phyloP scores from a whole-genome alignment of 2,329 filamentous ascomycete species.

The Whalleya microplaca region DNA sequence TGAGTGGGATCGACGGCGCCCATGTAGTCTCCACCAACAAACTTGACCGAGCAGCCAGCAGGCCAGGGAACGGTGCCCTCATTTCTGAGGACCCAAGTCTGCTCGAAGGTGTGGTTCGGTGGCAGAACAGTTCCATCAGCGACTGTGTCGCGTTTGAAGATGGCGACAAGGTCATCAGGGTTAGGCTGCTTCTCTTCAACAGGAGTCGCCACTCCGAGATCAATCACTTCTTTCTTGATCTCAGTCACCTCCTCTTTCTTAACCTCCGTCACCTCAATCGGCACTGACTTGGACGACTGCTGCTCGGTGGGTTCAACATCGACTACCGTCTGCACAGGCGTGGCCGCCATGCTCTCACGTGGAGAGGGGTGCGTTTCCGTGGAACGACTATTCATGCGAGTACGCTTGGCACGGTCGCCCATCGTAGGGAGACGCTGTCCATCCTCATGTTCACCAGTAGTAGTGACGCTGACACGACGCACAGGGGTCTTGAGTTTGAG shows the following conservation, averaged over 20 bases:
- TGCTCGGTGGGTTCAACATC: slow-evolving; percentile 68
- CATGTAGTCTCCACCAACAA: slow-evolving; percentile 95
- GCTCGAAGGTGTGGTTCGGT: slow-evolving; percentile 76
- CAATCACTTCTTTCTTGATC: slow-evolving; percentile 23
- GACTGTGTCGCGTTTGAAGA: slow-evolving; percentile 79
- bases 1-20: slow-evolving; percentile 82
- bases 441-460: slow-evolving; percentile 74
- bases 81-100: slow-evolving; percentile 92
- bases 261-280: slow-evolving; percentile 35
- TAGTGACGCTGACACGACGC: slow-evolving; percentile 84
- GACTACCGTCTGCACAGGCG: slow-evolving; percentile 70
- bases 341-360: slow-evolving; percentile 52
- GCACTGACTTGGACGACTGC: slow-evolving; percentile 26
- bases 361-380: slow-evolving; percentile 54
- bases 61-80: slow-evolving; percentile 82
- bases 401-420: slow-evolving; percentile 61
- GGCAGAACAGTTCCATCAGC: slow-evolving; percentile 75
- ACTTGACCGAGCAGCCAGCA: slow-evolving; percentile 85
- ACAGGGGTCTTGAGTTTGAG: slow-evolving; percentile 97
- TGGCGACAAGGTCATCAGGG: slow-evolving; percentile 47
- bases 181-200: slow-evolving; percentile 30
- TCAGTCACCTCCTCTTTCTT: slow-evolving; percentile 32
- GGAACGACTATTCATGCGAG: slow-evolving; percentile 49
- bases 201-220: slow-evolving; percentile 14
- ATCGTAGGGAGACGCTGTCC: slow-evolving; percentile 68